Base-by-base conservation (phyloP, 805 yeast species). In the Priceomyces melissophilus region DNA sequence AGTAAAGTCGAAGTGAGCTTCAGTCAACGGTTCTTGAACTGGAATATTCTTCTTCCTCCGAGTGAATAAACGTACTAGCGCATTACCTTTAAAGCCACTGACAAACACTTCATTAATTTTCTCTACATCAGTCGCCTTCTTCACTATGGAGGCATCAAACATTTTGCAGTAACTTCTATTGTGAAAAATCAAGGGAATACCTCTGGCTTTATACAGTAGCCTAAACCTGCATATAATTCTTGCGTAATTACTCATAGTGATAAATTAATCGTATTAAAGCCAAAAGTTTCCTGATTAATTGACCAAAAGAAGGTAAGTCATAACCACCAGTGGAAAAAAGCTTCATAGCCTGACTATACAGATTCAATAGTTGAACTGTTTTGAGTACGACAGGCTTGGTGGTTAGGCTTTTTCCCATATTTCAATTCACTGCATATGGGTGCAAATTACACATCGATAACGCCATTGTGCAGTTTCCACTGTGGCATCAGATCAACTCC, bases 51-150 rank as follows among this genome's bases (percentile, higher is more conserved):
- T 40, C n/a, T 15, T 10, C 16, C 25, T 30, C 16, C 43, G 32
- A 23, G 20, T 20, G 29, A 40, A 29, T 4, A 40, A 13, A 10
- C 34, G 27, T 13, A 12, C 8, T 11, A 35, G 30, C 8, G 17
- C 29, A 9, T 29, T 16, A 9, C n/a, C 8, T 9, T 16, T 28
- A 35, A 40, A 34, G 8, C 25, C 43, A 15, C 35, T 35, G 17
- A 23, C 9, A 11, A 37, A n/a, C 14, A 41, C 35, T 16, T 34
- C 35, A 16, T 23, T 25, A 7, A 39, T 20, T 34, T 34, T 37
- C 17, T 38, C 41, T 13, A 40, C 26, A 13, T 40, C 44, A 8
- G 27, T 11, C 3, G 38, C 16, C 32, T 14, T 25, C 10, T 26
- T 40, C 3, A 35, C 35, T n/a, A 35, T 12, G 15, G 15, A n/a